Evolutionary conservation across 2,329 filamentous ascomycete species (phyloP).

Genomic region (Aquanectria penicillioides): DNA sequence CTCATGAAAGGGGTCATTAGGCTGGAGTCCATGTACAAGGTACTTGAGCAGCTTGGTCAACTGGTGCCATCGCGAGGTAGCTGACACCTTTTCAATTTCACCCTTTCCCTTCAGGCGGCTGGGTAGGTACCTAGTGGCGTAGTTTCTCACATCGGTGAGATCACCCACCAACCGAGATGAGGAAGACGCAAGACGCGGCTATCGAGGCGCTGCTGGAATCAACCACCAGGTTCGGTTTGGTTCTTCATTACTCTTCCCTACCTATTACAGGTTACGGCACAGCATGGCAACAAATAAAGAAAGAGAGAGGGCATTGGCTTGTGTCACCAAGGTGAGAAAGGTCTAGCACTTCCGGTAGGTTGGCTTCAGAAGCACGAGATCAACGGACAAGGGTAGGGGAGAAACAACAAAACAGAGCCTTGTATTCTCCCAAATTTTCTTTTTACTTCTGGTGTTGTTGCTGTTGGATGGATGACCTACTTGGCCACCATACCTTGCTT

Average conservation of each 20-base stretch:
- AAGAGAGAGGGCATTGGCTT: neutral
- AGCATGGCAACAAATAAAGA: neutral
- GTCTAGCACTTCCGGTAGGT: too few relatives aligned
- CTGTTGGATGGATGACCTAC: neutral
- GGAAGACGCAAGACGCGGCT: too few relatives aligned
- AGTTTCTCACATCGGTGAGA: neutral
- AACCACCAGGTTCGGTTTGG: slow-evolving; percentile 21
- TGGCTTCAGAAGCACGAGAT: too few relatives aligned
- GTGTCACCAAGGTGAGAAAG: too few relatives aligned
- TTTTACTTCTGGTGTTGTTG: too few relatives aligned
- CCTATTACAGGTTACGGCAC: neutral
- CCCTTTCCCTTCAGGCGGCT: too few relatives aligned
- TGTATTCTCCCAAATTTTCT: too few relatives aligned
- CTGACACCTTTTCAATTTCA: too few relatives aligned
- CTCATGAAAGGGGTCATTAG: neutral
- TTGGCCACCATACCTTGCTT: neutral
- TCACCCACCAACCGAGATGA: too few relatives aligned
- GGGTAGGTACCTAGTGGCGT: slow-evolving; percentile 1
- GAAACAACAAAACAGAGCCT: too few relatives aligned
- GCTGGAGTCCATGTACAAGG: neutral
- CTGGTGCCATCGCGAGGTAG: neutral
- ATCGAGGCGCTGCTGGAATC: slow-evolving; percentile 8
- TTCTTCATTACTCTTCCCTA: slow-evolving; percentile 3
- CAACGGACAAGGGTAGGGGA: too few relatives aligned
- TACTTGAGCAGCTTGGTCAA: neutral